phyloP scores from a whole-genome alignment of 192 early-diverging fungal species.

The Mortierella claussenii region DNA sequence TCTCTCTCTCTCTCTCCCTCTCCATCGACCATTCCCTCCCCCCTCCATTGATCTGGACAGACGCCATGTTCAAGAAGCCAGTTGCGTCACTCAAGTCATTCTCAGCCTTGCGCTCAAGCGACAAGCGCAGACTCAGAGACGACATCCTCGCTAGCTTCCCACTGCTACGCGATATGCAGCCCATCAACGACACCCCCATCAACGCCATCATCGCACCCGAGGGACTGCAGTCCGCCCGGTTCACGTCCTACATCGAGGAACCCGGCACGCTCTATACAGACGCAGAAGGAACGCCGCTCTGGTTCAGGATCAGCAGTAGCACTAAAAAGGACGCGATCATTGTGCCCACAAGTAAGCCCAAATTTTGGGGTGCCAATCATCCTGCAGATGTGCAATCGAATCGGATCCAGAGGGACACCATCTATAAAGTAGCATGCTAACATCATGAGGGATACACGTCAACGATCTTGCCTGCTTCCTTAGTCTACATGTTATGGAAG shows the following conservation, averaged over 20 bases:
- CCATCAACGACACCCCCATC: constrained; percentile 44
- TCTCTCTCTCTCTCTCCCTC: neutral
- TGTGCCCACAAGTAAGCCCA: constrained; percentile 74
- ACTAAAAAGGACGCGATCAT: constrained; percentile 46
- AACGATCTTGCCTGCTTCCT: no score
- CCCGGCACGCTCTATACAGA: constrained; percentile 73
- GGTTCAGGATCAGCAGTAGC: constrained; percentile 68
- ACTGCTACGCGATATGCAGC: constrained; percentile 50
- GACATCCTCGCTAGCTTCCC: constrained; percentile 69
- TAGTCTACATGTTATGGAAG: constrained; percentile 84
- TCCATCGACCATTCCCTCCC: neutral
- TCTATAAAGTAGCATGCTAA: no score
- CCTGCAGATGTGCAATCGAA: no score
- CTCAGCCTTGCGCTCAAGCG: constrained; percentile 73
- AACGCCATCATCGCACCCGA: constrained; percentile 59
- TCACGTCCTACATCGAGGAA: constrained; percentile 71
- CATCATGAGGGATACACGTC: no score
- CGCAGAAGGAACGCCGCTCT: constrained; percentile 67
- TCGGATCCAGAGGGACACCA: no score
- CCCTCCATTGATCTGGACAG: neutral
- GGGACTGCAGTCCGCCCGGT: constrained; percentile 71
- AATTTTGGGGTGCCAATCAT: no score
- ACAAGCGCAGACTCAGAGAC: constrained; percentile 70
- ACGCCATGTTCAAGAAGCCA: constrained; percentile 81
- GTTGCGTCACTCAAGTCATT: constrained; percentile 73